phyloP scores from a whole-genome alignment of 2,329 filamentous ascomycete genomes.

The Periglandula ipomoeae region DNA sequence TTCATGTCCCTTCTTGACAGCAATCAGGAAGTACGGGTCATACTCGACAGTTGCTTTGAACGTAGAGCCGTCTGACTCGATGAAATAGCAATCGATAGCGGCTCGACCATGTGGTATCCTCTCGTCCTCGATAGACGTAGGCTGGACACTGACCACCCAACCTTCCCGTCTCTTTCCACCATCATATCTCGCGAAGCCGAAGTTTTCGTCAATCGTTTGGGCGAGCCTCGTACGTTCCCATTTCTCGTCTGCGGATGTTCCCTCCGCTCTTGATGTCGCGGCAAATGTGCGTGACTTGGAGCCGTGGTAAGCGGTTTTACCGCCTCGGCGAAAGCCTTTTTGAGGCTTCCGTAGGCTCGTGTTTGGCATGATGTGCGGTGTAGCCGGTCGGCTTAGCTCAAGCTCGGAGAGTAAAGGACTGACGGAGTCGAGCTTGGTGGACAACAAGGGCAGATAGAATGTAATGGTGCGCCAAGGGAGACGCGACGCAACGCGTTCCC shows the following conservation, averaged over 20 bases:
- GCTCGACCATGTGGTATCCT: constrained; percentile 76
- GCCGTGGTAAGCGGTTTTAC: constrained; percentile 63
- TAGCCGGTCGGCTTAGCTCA: not conserved
- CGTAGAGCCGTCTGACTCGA: constrained; percentile 76
- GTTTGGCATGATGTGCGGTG: constrained; percentile 42
- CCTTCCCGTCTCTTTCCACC: constrained; percentile 72
- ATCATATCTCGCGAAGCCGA: constrained; percentile 91
- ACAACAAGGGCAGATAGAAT: constrained; percentile 10
- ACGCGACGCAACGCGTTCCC: constrained; percentile 24
- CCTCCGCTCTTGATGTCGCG: constrained; percentile 68
- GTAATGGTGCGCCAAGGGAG: constrained; percentile 13
- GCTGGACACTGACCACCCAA: constrained; percentile 93
- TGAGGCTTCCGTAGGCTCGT: constrained; percentile 50
- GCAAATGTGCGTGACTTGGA: constrained; percentile 67
- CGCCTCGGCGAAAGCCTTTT: constrained; percentile 59
- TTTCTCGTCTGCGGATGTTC: constrained; percentile 86
- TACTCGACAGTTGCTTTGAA: constrained; percentile 98
- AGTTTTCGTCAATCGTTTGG: constrained; percentile 83
- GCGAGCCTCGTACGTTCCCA: constrained; percentile 77
- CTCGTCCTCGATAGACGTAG: constrained; percentile 79
- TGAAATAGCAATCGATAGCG: constrained; percentile 94
- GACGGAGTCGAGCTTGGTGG: constrained; percentile 11
- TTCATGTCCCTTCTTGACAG: constrained; percentile 79
- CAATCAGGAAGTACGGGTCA: constrained; percentile 91
- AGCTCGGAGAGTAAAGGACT: constrained; percentile 12